These are phyloP conservation scores for Dothistroma pini DNA, from an alignment of 2,329 filamentous ascomycete species.

Conservation along the genomic window DNA sequence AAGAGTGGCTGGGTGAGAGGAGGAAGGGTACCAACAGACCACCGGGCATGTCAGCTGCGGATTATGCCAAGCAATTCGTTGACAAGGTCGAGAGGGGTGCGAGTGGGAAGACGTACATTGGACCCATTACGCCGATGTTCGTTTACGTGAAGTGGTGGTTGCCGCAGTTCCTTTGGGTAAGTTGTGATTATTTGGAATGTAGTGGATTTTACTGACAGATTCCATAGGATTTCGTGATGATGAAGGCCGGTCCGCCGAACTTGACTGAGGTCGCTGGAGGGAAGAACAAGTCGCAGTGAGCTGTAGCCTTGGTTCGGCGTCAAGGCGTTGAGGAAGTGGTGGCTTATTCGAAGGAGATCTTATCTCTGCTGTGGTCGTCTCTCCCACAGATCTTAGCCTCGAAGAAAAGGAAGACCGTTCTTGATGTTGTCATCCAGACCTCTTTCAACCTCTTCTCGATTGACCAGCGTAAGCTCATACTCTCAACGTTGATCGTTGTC, in stretches of 20 bases:
- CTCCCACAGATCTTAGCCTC: not conserved
- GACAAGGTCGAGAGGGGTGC: slow-evolving; percentile 12
- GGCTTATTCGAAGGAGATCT: not conserved
- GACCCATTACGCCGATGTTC: slow-evolving; percentile 14
- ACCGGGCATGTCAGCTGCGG: slow-evolving; percentile 12
- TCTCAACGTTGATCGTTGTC: not conserved
- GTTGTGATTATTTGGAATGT: not conserved
- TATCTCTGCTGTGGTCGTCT: not conserved
- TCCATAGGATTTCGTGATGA: not conserved
- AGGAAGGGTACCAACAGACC: slow-evolving; percentile 16
- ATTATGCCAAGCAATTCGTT: slow-evolving; percentile 17
- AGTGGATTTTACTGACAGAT: not conserved
- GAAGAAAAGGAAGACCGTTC: not conserved
- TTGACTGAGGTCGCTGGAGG: not conserved
- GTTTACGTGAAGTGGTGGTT: slow-evolving; percentile 18
- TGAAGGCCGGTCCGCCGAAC: not conserved
- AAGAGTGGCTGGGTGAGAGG: slow-evolving; percentile 14
- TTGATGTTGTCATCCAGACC: not conserved
- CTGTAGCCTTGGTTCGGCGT: not conserved
- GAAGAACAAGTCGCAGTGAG: not conserved
- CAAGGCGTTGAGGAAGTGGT: not conserved
- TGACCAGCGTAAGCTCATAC: not conserved
- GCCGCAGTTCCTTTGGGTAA: slow-evolving; percentile 18
- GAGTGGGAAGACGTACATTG: slow-evolving; percentile 15
- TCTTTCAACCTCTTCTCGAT: not conserved